Base-by-base conservation (phyloP, 352 stramenopile species). In the Phytophthora sp. region DNA sequence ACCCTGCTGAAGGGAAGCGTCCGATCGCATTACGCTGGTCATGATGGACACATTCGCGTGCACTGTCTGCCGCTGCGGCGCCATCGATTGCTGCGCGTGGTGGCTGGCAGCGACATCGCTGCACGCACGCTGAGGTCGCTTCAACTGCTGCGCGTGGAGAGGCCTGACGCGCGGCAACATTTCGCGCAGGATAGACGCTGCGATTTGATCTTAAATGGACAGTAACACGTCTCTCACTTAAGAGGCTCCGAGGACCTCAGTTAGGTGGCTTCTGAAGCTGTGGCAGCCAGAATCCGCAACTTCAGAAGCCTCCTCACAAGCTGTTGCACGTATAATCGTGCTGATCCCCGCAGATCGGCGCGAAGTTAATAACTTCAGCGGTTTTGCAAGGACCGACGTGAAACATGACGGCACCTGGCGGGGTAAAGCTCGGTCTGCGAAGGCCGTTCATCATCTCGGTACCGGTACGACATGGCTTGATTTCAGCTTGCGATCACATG, bases 121-220 rank as follows among this genome's bases (percentile, higher is more conserved):
- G 35, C 35, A 29, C 49, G 44, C 20, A 23, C 26, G 31, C 49
- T 57, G 51, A 58, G 30, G 31, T n/a, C n/a, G n/a, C n/a, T n/a
- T n/a, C n/a, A n/a, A n/a, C n/a, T n/a, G n/a, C n/a, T n/a, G n/a
- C n/a, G n/a, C n/a, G 54, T 30, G 61, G 64, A 69, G 44, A 64
- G 29, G 53, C 44, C 29, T 23, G 36, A 7, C n/a, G 36, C 31
- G 35, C 44, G 29, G 60, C 56, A 62, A 71, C 62, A 62, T 66
- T 71, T 71, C 55, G 47, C 33, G 63, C 56, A 70, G 47, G 56
- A 71, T 60, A 65, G 38, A 0, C 4, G 7, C 2, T 20, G 30
- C 30, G 56, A 71, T 71, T 71, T 71, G 63, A 66, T 15, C 35
- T 60, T 51, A 55, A 62, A 51, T 55, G n/a, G n/a, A n/a, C n/a